Percentiles rank a stretch among this genome's conserved stretches.
Evolutionary conservation across 768 basidiomycete species (phyloP).

Genomic region (Mycena haematopus): DNA sequence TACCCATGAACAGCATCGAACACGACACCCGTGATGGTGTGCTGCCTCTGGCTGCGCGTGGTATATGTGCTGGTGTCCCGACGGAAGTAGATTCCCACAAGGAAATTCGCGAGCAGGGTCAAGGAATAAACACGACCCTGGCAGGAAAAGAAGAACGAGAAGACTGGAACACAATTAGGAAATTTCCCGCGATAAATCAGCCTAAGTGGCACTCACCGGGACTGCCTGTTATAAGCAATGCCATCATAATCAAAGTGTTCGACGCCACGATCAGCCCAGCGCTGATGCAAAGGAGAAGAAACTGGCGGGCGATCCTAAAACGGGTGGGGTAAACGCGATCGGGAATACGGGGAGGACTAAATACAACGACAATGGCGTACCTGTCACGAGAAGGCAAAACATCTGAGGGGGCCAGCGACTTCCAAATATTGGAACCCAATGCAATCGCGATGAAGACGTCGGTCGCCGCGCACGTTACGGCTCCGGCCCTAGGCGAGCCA

Average conservation of each 20-base stretch:
- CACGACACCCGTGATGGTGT: background rate
- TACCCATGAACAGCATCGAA: conserved; percentile 10
- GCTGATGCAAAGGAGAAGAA: conserved; percentile 11
- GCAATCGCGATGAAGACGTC: conserved; percentile 7
- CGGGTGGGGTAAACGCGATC: background rate
- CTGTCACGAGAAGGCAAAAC: background rate
- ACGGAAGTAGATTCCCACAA: conserved; percentile 13
- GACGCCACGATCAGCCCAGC: conserved; percentile 12
- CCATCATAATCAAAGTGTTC: conserved; percentile 12
- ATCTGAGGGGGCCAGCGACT: conserved; percentile 6
- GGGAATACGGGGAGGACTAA: background rate
- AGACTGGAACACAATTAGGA: background rate
- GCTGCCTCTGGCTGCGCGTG: background rate
- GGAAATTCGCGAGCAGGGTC: conserved; percentile 14
- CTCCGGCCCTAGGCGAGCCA: background rate
- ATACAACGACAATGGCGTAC: background rate
- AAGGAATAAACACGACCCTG: conserved; percentile 15
- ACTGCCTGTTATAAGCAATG: background rate
- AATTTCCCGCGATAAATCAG: background rate
- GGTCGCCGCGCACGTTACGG: conserved; percentile 10
- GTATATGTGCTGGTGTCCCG: background rate
- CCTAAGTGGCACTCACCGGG: background rate
- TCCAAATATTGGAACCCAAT: conserved; percentile 4
- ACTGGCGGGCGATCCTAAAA: background rate
- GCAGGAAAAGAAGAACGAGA: conserved; percentile 12